Conservation (phyloP, 129 eudicot species). For the Tagetes patula region DNA sequence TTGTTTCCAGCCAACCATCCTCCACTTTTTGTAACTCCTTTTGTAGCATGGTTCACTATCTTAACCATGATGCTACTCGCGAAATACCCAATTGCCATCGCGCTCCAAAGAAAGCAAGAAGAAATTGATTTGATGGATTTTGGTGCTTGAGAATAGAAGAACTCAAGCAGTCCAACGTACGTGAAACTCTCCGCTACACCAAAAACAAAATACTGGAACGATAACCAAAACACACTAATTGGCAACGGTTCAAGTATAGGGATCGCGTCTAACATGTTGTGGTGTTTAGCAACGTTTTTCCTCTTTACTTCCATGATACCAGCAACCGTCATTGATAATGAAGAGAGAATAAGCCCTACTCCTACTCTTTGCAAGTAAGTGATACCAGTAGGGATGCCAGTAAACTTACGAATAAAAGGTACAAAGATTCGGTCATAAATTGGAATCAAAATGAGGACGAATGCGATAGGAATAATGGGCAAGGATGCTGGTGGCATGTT, state of each 20-base stretch:
- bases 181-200: constrained; percentile 80
- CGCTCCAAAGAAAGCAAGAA: constrained; percentile 68
- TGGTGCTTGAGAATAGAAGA: constrained; percentile 73
- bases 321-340: constrained; percentile 65
- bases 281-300: constrained; percentile 47
- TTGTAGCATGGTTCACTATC: constrained; percentile 53
- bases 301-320: constrained; percentile 64
- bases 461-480: constrained; percentile 54
- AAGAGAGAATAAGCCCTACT: constrained; percentile 61
- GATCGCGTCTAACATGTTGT: constrained; percentile 62
- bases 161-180: constrained; percentile 64
- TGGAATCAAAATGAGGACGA: constrained; percentile 52
- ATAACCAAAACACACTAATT: constrained; percentile 66
- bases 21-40: constrained; percentile 40
- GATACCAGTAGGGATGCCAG: constrained; percentile 68
- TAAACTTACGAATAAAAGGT: constrained; percentile 52
- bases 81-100: constrained; percentile 72
- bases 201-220: constrained; percentile 57
- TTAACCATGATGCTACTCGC: constrained; percentile 58
- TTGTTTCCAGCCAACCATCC: constrained; percentile 84
- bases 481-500: constrained; percentile 69
- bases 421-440: constrained; percentile 55
- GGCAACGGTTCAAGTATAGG: constrained; percentile 58
- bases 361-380: constrained; percentile 71
- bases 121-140: constrained; percentile 58